A percentile compares a stretch with the other conserved stretches of the same genome.
Conservation (phyloP, 2,329 filamentous ascomycete genomes). For the Exophiala alcalophila region DNA sequence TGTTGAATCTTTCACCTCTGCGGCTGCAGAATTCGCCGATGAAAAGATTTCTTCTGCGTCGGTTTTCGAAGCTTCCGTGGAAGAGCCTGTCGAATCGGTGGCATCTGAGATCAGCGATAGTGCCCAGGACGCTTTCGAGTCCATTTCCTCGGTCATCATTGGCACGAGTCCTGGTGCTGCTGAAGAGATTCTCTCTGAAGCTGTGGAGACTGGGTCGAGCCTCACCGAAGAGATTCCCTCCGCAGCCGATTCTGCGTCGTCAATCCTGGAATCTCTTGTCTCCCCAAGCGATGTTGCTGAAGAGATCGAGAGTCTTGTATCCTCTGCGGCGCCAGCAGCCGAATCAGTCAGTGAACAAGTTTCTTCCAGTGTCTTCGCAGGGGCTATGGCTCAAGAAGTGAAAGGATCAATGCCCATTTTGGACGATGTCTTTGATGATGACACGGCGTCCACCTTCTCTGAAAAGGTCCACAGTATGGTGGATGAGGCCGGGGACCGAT, state of each 20-base stretch:
- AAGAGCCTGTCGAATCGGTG: slow-evolving; percentile 31
- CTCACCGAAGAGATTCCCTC: slow-evolving; percentile 5
- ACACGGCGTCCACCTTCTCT: slow-evolving; percentile 48
- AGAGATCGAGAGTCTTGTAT: slow-evolving; percentile 13
- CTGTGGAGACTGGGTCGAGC: slow-evolving; percentile 10
- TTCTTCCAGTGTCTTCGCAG: slow-evolving; percentile 24
- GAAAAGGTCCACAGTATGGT: slow-evolving; percentile 52
- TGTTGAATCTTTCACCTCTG: slow-evolving; percentile 38
- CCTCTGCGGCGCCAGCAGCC: slow-evolving; percentile 20
- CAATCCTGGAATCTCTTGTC: slow-evolving; percentile 10
- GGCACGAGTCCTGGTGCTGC: slow-evolving; percentile 36
- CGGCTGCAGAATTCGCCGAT: slow-evolving; percentile 14
- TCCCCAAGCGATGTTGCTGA: slow-evolving; percentile 12
- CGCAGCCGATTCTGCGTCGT: slow-evolving; percentile 13
- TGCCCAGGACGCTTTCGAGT: slow-evolving; percentile 12
- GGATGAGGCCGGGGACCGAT: slow-evolving; percentile 52
- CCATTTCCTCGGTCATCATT: slow-evolving; percentile 26
- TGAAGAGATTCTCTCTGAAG: slow-evolving; percentile 15
- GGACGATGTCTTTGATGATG: slow-evolving; percentile 50
- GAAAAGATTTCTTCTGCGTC: slow-evolving; percentile 24
- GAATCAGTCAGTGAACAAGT: slow-evolving; percentile 13
- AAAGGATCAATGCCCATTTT: slow-evolving; percentile 47
- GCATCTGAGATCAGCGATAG: slow-evolving; percentile 34
- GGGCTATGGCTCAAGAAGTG: slow-evolving; percentile 50
- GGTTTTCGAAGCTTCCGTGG: slow-evolving; percentile 4